Evolutionary conservation across 345 rosid species (phyloP).

Genomic region (Citrus sp.): DNA sequence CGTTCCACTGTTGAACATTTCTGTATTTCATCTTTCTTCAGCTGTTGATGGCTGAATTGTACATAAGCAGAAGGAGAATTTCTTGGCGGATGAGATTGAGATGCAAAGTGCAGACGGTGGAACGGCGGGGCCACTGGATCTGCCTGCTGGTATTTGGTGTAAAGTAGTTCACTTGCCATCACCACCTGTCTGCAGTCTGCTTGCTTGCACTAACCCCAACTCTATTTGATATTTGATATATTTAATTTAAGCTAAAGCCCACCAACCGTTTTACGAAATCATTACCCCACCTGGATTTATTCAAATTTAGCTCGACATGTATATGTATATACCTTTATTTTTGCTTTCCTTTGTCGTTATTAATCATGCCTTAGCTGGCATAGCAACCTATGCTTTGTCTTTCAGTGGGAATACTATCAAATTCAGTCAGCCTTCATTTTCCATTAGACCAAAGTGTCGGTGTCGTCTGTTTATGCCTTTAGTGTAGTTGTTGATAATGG

Average conservation of each 20-base stretch:
- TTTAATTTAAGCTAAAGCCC: constrained; percentile 5
- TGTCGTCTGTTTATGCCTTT: background rate
- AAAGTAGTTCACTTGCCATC: constrained; percentile 27
- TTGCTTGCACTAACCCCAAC: background rate
- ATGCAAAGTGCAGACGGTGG: background rate
- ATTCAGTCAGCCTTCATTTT: constrained; percentile 13
- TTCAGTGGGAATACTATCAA: background rate
- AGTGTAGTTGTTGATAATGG: background rate
- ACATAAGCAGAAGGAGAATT: background rate
- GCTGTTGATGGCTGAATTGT: background rate
- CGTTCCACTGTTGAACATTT: background rate
- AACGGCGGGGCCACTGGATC: constrained; percentile 21
- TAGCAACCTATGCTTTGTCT: constrained; percentile 23
- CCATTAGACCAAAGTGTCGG: constrained; percentile 7
- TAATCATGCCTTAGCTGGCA: constrained; percentile 39
- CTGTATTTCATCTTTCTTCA: background rate
- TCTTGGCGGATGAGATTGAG: background rate
- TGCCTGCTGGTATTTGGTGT: constrained; percentile 27
- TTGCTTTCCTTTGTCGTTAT: constrained; percentile 21
- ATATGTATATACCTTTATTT: background rate
- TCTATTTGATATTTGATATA: background rate
- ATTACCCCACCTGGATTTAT: constrained; percentile 30
- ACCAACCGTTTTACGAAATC: constrained; percentile 14
- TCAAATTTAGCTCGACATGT: background rate
- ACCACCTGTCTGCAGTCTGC: constrained; percentile 16